Conservation (phyloP, 257 asterid genomes). For the Nicotiana benthamiana region DNA sequence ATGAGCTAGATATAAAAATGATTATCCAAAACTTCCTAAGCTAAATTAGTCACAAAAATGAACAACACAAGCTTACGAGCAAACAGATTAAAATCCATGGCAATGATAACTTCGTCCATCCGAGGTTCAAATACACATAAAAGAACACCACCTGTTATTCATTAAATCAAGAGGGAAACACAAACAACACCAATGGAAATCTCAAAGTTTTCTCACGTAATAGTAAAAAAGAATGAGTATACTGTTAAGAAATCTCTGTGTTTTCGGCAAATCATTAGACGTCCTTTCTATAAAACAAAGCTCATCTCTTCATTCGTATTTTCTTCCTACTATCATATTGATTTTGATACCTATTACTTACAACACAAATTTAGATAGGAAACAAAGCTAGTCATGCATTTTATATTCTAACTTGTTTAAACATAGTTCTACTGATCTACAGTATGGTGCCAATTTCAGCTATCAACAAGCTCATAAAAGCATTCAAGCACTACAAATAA, state of each 20-base stretch:
- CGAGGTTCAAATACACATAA: no score
- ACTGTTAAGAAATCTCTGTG: not conserved
- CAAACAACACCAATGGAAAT: no score
- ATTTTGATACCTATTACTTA: not conserved
- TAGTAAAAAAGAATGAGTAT: not conserved
- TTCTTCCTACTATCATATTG: not conserved
- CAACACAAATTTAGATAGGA: not conserved
- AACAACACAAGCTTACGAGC: no score
- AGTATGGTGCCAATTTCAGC: not conserved
- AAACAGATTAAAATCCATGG: no score
- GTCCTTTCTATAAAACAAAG: not conserved
- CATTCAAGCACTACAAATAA: not conserved
- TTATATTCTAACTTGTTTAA: not conserved
- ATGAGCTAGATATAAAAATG: no score
- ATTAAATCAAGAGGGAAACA: no score
- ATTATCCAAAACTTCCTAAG: no score
- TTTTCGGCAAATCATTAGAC: not conserved
- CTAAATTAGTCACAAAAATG: no score
- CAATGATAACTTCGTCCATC: no score
- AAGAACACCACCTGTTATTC: no score
- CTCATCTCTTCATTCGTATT: not conserved
- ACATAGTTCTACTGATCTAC: not conserved
- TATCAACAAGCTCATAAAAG: not conserved
- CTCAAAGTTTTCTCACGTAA: no score
- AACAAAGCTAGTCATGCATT: not conserved